phyloP scores from a whole-genome alignment of 139 green algal genomes.

The Marvania coccoides region DNA sequence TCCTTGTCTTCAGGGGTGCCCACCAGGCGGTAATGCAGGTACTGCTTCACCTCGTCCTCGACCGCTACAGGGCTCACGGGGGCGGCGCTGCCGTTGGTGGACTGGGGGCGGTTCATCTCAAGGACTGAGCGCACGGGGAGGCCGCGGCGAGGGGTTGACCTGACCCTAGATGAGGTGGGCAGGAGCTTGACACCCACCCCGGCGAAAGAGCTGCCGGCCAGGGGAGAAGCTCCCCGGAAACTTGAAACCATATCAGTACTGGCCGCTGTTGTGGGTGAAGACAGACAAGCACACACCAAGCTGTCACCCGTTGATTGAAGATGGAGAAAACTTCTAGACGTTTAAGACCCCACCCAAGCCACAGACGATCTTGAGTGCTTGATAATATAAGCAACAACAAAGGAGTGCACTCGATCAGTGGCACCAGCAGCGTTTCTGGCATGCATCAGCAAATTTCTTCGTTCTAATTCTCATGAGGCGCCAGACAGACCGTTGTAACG shows the following conservation, averaged over 20 bases:
- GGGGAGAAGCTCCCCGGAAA: background rate
- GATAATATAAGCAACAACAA: too few species aligned
- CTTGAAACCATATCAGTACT: background rate
- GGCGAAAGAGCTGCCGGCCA: background rate
- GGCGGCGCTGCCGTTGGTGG: background rate
- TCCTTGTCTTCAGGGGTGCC: background rate
- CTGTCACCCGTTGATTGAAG: too few species aligned
- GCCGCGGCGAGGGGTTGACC: background rate
- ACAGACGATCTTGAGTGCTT: too few species aligned
- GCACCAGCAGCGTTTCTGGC: too few species aligned
- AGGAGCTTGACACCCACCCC: background rate
- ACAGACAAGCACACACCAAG: too few species aligned
- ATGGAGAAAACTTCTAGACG: too few species aligned
- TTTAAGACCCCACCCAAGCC: too few species aligned
- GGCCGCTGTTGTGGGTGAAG: background rate
- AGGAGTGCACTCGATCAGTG: too few species aligned
- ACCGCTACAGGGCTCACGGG: background rate
- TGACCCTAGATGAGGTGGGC: background rate
- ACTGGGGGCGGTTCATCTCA: constrained; percentile 5
- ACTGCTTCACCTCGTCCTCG: background rate
- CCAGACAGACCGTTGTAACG: too few species aligned
- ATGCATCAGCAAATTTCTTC: too few species aligned
- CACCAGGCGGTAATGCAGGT: constrained; percentile 4
- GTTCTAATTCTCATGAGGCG: too few species aligned
- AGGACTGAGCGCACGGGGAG: constrained; percentile 1